Conservation (phyloP, 2,329 filamentous ascomycete species). For the Fusarium torulosum region DNA sequence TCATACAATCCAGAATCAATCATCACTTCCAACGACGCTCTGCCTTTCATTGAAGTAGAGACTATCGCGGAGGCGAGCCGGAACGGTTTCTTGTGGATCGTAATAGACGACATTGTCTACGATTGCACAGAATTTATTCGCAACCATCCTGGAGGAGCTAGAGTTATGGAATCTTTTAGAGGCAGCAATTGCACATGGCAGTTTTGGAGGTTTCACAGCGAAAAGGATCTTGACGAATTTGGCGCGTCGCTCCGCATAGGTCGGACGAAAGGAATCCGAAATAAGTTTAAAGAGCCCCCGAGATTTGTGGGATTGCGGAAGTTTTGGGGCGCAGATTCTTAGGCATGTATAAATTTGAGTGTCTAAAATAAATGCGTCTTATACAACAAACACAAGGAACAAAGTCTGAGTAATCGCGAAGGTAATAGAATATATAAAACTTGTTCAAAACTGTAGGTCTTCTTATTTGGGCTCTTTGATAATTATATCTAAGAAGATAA, state of each 20-base stretch:
- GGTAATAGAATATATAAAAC: no score
- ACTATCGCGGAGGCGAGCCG: neutral
- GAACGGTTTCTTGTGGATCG: neutral
- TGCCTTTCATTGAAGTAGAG: neutral
- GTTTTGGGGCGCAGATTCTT: neutral
- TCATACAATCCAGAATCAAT: neutral
- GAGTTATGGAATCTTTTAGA: constrained; percentile 1
- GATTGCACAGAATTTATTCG: constrained; percentile 1
- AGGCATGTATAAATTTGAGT: no score
- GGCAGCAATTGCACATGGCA: constrained; percentile 22
- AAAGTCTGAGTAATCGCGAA: no score
- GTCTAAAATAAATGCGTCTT: no score
- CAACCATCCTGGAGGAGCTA: neutral
- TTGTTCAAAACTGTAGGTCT: no score
- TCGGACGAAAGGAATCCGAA: neutral
- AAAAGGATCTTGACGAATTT: constrained; percentile 11
- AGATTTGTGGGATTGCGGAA: neutral
- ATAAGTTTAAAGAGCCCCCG: neutral
- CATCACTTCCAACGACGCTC: neutral
- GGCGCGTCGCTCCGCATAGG: constrained; percentile 17
- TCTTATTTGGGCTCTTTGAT: no score
- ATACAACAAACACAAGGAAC: no score
- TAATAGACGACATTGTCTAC: neutral
- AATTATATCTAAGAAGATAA: no score
- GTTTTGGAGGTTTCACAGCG: constrained; percentile 27